Evolutionary conservation across 257 asterid species (phyloP).

Genomic region (Galeopsis tetrahit): DNA sequence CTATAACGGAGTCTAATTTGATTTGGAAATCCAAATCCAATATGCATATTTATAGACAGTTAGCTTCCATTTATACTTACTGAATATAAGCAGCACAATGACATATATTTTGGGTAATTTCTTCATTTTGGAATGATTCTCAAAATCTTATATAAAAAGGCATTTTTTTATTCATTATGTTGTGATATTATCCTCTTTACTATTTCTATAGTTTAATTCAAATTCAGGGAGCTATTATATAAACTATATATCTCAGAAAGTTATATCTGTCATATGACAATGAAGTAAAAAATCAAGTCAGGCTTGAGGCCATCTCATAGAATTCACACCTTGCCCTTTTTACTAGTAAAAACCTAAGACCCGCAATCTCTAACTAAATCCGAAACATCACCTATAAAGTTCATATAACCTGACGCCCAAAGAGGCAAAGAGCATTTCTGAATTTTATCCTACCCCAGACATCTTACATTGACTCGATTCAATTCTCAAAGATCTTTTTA

Average conservation of each 20-base stretch:
- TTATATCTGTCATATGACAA: not conserved
- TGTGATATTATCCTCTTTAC: not conserved
- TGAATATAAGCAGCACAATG: not conserved
- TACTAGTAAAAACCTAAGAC: too few species aligned
- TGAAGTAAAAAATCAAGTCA: not conserved
- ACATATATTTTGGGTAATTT: not conserved
- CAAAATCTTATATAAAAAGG: not conserved
- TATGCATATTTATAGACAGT: not conserved
- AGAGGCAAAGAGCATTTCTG: not conserved
- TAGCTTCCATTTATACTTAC: not conserved
- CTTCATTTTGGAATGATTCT: not conserved
- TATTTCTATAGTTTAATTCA: not conserved
- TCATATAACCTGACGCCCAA: not conserved
- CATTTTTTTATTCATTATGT: not conserved
- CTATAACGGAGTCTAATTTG: not conserved
- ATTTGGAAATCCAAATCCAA: not conserved
- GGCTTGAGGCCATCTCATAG: not conserved
- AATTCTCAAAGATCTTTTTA: too few species aligned
- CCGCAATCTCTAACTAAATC: not conserved
- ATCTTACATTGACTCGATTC: not conserved
- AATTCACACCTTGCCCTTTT: conserved; percentile 27
- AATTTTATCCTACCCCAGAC: not conserved
- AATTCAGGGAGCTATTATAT: not conserved
- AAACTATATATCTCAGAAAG: not conserved
- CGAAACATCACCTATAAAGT: not conserved